phyloP scores from a whole-genome alignment of 805 yeast genomes.

The Starmerella cellae region DNA sequence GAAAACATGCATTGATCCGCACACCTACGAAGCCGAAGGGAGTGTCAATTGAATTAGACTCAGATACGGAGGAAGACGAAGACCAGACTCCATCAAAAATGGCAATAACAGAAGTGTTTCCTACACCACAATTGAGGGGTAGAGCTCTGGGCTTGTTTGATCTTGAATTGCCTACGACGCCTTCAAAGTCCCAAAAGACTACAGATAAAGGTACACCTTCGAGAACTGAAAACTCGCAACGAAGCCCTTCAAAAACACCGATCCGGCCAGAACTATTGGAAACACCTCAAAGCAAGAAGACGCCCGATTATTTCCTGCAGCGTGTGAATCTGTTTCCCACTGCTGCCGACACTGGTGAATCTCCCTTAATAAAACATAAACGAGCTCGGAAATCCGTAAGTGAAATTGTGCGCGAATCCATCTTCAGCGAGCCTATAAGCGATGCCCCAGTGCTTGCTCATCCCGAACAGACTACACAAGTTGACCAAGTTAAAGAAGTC shows the following conservation, averaged over 20 bases:
- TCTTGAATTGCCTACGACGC: slow-evolving; percentile 15
- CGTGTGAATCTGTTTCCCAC: slow-evolving; percentile 9
- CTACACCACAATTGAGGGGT: slow-evolving; percentile 18
- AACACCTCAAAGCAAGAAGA: slow-evolving; percentile 17
- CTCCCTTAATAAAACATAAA: slow-evolving; percentile 12
- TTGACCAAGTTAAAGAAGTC: too few species aligned
- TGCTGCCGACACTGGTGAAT: slow-evolving; percentile 4
- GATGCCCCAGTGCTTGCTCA: too few species aligned
- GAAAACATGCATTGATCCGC: background rate
- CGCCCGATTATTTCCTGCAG: slow-evolving; percentile 16
- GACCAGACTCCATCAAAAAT: slow-evolving; percentile 8
- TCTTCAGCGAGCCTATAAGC: too few species aligned
- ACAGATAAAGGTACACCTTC: background rate
- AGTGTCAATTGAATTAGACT: background rate
- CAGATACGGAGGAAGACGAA: slow-evolving; percentile 1
- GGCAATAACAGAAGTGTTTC: slow-evolving; percentile 14
- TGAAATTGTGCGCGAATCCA: slow-evolving; percentile 12
- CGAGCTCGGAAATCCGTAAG: slow-evolving; percentile 10
- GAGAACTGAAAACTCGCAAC: too few species aligned
- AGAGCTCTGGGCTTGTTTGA: slow-evolving; percentile 17
- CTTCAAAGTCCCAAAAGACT: slow-evolving; percentile 2
- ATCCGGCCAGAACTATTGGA: slow-evolving; percentile 1
- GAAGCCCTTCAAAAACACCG: background rate
- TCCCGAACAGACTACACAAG: too few species aligned
- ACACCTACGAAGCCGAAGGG: background rate